phyloP scores from a whole-genome alignment of 2,329 filamentous ascomycete genomes.

The Talaromyces sp. region DNA sequence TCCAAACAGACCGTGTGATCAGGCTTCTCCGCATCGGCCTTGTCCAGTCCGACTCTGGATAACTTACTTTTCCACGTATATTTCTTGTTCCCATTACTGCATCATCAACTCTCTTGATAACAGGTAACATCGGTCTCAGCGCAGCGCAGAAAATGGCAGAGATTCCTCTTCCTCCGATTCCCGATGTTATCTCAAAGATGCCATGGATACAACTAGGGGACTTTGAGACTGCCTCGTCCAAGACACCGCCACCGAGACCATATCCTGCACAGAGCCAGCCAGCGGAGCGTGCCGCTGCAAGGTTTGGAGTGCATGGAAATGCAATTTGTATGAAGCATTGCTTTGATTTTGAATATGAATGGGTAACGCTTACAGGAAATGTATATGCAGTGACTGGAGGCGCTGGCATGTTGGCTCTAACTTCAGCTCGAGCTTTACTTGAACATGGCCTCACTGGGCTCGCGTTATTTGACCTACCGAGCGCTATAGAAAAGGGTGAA shows the following conservation, averaged over 20 bases:
- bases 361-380: neutral
- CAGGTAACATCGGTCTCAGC: neutral
- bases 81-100: neutral
- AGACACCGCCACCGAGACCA: constrained; percentile 29
- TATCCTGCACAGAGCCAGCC: constrained; percentile 23
- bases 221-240: constrained; percentile 20
- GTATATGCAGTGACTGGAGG: constrained; percentile 58
- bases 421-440: constrained; percentile 60
- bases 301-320: constrained; percentile 32
- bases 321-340: constrained; percentile 25
- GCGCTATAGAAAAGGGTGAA: constrained; percentile 37
- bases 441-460: constrained; percentile 63
- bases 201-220: constrained; percentile 28
- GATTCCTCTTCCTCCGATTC: constrained; percentile 7
- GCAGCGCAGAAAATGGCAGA: neutral
- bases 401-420: constrained; percentile 61
- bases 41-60: neutral
- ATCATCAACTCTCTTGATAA: neutral
- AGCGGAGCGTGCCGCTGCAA: constrained; percentile 27
- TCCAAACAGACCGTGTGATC: neutral
- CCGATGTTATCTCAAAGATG: constrained; percentile 17
- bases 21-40: neutral
- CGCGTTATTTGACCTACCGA: constrained; percentile 59
- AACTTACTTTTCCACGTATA: neutral
- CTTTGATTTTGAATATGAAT: neutral